These are phyloP conservation scores for Penicillium aurantiogriseum DNA, from an alignment of 2,329 filamentous ascomycete species.

Conservation along the genomic window DNA sequence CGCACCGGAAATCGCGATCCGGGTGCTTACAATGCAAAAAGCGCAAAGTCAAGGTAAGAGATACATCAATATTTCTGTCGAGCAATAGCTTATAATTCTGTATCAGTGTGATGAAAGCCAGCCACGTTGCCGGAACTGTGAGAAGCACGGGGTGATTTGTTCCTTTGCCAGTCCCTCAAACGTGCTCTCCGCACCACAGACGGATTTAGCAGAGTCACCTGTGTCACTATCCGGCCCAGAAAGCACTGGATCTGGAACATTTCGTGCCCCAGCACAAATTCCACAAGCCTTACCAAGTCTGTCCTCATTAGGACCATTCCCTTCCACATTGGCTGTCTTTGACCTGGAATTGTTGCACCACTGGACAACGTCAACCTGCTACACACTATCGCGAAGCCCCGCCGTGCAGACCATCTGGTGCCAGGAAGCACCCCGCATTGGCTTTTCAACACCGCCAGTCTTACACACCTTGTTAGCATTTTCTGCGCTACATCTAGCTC, in stretches of 20 bases:
- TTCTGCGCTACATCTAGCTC: conserved; percentile 50
- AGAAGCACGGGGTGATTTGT: too few relatives aligned
- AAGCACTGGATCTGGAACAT: neutral
- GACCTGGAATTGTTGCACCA: conserved; percentile 57
- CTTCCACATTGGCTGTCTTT: conserved; percentile 27
- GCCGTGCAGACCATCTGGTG: too few relatives aligned
- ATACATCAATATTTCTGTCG: too few relatives aligned
- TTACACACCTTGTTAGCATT: conserved; percentile 52
- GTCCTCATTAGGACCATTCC: neutral
- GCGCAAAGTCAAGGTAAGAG: too few relatives aligned
- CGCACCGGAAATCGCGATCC: too few relatives aligned
- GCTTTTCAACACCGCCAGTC: conserved; percentile 49
- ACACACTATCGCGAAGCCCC: too few relatives aligned
- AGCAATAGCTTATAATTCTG: too few relatives aligned
- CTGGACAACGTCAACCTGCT: conserved; percentile 42
- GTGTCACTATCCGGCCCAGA: neutral
- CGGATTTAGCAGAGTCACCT: neutral
- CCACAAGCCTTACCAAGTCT: neutral
- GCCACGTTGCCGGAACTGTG: too few relatives aligned
- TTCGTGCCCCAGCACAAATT: neutral
- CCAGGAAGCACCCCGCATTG: conserved; percentile 47
- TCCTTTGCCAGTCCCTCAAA: too few relatives aligned
- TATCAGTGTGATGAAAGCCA: too few relatives aligned
- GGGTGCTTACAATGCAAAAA: too few relatives aligned
- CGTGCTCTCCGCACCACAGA: too few relatives aligned